Evolutionary conservation across 495 filamentous ascomycete species (phyloP).

Genomic region (Hypomontagnella monticulosa): DNA sequence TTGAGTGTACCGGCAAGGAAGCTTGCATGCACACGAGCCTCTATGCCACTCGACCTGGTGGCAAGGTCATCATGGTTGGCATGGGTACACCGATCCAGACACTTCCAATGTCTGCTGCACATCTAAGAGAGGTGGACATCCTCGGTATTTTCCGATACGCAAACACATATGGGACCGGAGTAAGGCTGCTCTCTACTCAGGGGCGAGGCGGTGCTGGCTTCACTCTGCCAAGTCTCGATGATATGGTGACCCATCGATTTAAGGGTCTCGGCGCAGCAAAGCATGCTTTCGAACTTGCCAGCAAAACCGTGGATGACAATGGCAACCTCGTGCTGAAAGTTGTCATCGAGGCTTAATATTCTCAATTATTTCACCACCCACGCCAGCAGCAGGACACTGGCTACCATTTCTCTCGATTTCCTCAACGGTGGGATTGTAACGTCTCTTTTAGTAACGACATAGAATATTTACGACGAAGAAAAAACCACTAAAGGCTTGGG

Average conservation of each 20-base stretch:
- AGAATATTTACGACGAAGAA: conserved; percentile 22
- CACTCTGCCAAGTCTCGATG: conserved; percentile 68
- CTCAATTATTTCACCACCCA: background rate
- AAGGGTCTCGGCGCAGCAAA: conserved; percentile 70
- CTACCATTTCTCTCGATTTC: conserved; percentile 19
- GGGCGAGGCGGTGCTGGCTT: conserved; percentile 61
- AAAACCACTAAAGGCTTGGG: conserved; percentile 21
- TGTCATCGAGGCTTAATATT: conserved; percentile 68
- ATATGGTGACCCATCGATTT: conserved; percentile 81
- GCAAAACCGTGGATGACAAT: conserved; percentile 76
- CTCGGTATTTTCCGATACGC: conserved; percentile 93
- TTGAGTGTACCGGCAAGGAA: conserved; percentile 93
- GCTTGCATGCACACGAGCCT: conserved; percentile 86
- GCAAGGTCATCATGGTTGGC: conserved; percentile 85
- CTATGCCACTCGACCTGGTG: conserved; percentile 81
- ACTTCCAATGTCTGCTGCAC: conserved; percentile 83
- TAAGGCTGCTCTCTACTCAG: conserved; percentile 69
- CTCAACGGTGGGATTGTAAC: conserved; percentile 6
- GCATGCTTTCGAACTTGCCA: conserved; percentile 83
- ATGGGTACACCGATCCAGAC: conserved; percentile 95
- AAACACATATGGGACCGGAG: conserved; percentile 85
- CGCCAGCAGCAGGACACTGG: conserved; percentile 6
- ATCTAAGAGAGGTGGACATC: conserved; percentile 88
- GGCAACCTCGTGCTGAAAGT: conserved; percentile 88
- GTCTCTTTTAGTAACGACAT: conserved; percentile 4